A percentile compares a stretch with the other conserved stretches of the same genome.
These are phyloP conservation scores for Sarocladiaceae sp. DNA, from an alignment of 2,329 filamentous ascomycete species.

Conservation along the genomic window DNA sequence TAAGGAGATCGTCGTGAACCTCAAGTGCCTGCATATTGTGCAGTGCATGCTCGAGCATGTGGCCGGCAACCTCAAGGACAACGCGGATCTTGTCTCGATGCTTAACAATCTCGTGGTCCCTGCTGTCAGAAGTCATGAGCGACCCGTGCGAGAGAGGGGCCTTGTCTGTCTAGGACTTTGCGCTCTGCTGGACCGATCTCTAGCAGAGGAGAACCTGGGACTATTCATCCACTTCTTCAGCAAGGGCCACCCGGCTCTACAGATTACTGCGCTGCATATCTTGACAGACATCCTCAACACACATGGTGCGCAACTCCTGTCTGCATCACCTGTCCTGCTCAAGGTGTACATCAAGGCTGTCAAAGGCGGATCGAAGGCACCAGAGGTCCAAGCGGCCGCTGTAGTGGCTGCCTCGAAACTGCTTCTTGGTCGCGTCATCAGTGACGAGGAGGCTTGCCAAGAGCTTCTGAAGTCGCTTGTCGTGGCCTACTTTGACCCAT, in stretches of 20 bases:
- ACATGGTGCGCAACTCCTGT: conserved; percentile 72
- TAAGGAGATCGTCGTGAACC: conserved; percentile 90
- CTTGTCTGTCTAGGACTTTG: conserved; percentile 85
- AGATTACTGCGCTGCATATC: conserved; percentile 86
- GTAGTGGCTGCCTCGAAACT: conserved; percentile 80
- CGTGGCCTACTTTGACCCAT: conserved; percentile 83
- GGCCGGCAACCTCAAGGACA: conserved; percentile 77
- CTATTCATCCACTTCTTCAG: conserved; percentile 95
- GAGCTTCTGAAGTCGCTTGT: conserved; percentile 81
- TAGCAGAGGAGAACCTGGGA: conserved; percentile 85
- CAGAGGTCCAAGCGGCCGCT: conserved; percentile 73
- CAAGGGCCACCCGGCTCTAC: conserved; percentile 84
- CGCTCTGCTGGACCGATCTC: conserved; percentile 81
- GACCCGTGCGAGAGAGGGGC: conserved; percentile 84
- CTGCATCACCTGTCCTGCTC: conserved; percentile 60
- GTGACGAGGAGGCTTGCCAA: conserved; percentile 57
- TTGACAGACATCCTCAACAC: conserved; percentile 89
- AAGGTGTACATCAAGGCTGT: conserved; percentile 84
- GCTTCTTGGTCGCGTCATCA: conserved; percentile 72
- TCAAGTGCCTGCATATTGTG: conserved; percentile 96
- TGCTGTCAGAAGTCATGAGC: conserved; percentile 87
- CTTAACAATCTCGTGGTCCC: conserved; percentile 95
- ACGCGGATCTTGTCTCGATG: conserved; percentile 92
- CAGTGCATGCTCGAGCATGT: conserved; percentile 97
- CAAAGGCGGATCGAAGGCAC: conserved; percentile 60